A percentile compares a stretch with the other conserved stretches of the same genome.
Conservation (phyloP, 164 flowering plant genomes). For the Piper longum region DNA sequence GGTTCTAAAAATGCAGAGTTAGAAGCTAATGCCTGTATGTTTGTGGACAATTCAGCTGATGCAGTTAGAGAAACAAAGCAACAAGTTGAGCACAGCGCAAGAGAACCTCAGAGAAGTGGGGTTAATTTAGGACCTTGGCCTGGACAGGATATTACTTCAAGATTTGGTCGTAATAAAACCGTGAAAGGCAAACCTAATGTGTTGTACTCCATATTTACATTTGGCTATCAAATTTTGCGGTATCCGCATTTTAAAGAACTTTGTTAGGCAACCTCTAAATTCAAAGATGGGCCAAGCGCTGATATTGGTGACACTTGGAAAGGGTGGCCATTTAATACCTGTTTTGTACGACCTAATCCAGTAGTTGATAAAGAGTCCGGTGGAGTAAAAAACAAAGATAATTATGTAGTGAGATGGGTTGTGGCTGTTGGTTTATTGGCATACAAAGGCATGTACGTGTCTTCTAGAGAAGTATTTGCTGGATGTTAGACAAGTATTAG, state of each 20-base stretch:
- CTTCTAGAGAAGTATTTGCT: conserved; percentile 56
- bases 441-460: conserved; percentile 58
- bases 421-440: conserved; percentile 89
- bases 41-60: conserved; percentile 10
- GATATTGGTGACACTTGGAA: conserved; percentile 74
- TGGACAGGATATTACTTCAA: conserved; percentile 18
- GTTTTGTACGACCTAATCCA: conserved; percentile 51
- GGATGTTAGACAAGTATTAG: conserved; percentile 71
- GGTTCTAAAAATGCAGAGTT: conserved; percentile 9
- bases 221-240: conserved; percentile 81
- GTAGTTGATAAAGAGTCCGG: conserved; percentile 25
- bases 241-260: conserved; percentile 97
- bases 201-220: conserved; percentile 49
- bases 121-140: conserved; percentile 5
- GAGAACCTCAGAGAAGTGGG: conserved; percentile 4
- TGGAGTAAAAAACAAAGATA: conserved; percentile 36
- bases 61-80: background rate
- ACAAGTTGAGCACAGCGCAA: conserved; percentile 3
- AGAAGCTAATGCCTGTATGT: conserved; percentile 4
- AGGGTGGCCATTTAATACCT: conserved; percentile 96
- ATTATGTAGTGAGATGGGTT: conserved; percentile 60
- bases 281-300: conserved; percentile 82
- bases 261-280: conserved; percentile 93
- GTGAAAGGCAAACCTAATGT: conserved; percentile 53
- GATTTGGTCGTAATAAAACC: conserved; percentile 16